Evolutionary conservation across 768 basidiomycete genomes (phyloP), one percentile per base, ranked within the genome.

Genomic region (Lentinula boryana): DNA sequence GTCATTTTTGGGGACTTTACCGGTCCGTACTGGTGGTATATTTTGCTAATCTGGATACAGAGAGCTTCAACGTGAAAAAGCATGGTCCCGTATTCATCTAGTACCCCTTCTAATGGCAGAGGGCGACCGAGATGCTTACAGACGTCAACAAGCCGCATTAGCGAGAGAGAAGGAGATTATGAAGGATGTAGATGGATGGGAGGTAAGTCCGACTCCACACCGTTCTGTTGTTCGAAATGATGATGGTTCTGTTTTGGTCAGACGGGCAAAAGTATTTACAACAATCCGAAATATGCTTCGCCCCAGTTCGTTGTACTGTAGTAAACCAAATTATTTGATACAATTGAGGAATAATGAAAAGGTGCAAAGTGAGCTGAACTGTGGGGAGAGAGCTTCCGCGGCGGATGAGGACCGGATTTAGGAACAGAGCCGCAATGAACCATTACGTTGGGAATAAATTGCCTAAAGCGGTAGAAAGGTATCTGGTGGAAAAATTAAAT

Each of bases 41-140:
- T 73, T 74, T 75, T 77, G 32, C 58, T 67, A 66, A 71, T 64
- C 61, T 69, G 70, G 71, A 70, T 72, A 68, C 79, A 98, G 96
- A 74, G 96, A 99, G 77, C 80, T 98, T 44, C 80, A 89, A 71
- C 84, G 96, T 64, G 96, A 99, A 78, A 89, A 90, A 75, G 85
- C 86, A 38, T 98, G 96, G 96, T 91, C 95, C 61, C 85, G 96
- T 64, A 94, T 99, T 70, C 87, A 98, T 77, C 83, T 97, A 36
- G 88, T 95, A 35, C 97, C 96, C 9, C 72, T 98, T 60, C 81
- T 99, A 50, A 80, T 95, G 66, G 96, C 96, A 41, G 96, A 99
- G 72, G 87, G 87, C 4, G 96, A 99, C 77, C 88, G 97, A 59
- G 93, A 95, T 72, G 79, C 82, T 60, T 94, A 91, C 78, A 82